Evolutionary conservation across 768 basidiomycete species (phyloP), one percentile per base, ranked within the genome.

Genomic region (Antrodiella citrinella): DNA sequence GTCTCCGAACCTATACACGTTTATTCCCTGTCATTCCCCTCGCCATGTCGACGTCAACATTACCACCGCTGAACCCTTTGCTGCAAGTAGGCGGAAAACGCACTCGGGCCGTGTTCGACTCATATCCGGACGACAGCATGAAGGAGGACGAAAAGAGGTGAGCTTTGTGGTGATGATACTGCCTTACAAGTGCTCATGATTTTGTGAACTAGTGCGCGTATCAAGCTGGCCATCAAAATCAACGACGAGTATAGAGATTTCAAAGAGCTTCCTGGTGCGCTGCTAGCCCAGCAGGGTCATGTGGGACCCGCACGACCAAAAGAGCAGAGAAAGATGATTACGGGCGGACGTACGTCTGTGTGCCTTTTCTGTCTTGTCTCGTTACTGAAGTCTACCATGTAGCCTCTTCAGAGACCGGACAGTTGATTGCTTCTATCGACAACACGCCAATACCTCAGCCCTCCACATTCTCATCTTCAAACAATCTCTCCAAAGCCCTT

Each of bases 191-290:
- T 24, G 30, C 5, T 30, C 5, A 4, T 24, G 24, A 49, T 23
- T 19, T 44, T 45, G 51, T 23, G 11, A 35, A 44, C 40, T 50
- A 88, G 90, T 59, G 72, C 82, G n/a, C 77, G 84, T 35, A 65
- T 91, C 44, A 79, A 84, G 26, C 66, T 96, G 26, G 74, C 91
- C 2, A 80, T 88, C 44, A 96, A 96, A 72, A 85, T 97, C 24
- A 76, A 82, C 26, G 82, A 91, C 62, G 95, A 98, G 69, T 99
- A 93, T 66, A 76, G 78, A 44, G 82, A 96, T 63, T 88, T 76
- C 62, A 90, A 86, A 63, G 80, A 84, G 23, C 80, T 98, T 2
- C 95, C 95, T 0, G 67, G 89, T 2, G 80, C 87, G 1, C 69
- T 97, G 26, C 69, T 90, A 24, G 72, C 84, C 0, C 92, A 96